Percentiles rank a stretch among this genome's conserved stretches.
Evolutionary conservation across 2,329 filamentous ascomycete genomes (phyloP).

Genomic region (Penicillium psychrosexuale): DNA sequence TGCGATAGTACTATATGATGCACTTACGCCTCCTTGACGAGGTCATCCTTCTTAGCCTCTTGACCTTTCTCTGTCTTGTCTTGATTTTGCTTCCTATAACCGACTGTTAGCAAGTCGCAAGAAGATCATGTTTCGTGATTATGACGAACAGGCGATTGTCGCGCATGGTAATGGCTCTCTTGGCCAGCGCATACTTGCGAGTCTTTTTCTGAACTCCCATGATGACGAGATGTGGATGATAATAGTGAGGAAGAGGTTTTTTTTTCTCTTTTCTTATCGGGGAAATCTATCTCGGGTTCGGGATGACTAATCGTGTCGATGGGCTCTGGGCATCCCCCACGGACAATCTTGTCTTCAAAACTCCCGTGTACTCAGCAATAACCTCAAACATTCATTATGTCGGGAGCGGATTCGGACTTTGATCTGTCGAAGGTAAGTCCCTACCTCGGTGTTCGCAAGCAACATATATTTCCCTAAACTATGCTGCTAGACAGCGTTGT

Average conservation of each 20-base stretch:
- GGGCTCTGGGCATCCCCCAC: not conserved
- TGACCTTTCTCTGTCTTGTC: slow-evolving; percentile 21
- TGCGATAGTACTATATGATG: slow-evolving; percentile 2
- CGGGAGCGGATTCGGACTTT: not conserved
- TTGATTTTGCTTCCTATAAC: slow-evolving; percentile 19
- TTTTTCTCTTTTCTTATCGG: slow-evolving; percentile 6
- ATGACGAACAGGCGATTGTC: slow-evolving; percentile 65
- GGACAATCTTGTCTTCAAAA: not conserved
- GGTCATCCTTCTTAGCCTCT: slow-evolving; percentile 18
- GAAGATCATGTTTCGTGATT: not conserved
- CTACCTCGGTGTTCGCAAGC: not conserved
- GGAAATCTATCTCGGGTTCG: not conserved
- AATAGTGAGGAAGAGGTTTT: not conserved
- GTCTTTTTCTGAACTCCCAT: slow-evolving; percentile 92
- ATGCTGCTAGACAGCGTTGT: not conserved
- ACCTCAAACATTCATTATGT: not conserved
- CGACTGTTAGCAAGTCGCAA: not conserved
- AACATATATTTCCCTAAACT: not conserved
- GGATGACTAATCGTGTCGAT: not conserved
- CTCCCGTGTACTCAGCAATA: not conserved
- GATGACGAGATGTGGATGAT: slow-evolving; percentile 8
- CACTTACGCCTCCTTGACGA: slow-evolving; percentile 24
- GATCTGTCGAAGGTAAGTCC: slow-evolving; percentile 1
- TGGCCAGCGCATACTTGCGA: slow-evolving; percentile 83
- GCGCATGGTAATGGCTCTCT: slow-evolving; percentile 76